Conservation (phyloP, 352 stramenopile species). For the Globisporangium camurandrum region DNA sequence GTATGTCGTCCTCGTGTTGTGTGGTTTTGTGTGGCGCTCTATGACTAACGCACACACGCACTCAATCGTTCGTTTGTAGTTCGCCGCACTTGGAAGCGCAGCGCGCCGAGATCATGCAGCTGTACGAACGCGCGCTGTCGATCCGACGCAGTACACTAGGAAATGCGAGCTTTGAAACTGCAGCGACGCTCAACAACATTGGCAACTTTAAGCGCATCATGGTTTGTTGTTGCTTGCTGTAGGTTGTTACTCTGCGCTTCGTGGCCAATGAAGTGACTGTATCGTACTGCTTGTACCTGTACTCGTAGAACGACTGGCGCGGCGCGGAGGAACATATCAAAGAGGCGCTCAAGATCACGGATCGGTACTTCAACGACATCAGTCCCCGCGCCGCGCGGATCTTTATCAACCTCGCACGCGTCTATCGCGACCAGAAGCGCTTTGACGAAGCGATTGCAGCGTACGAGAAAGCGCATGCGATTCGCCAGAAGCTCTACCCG, state of each 20-base stretch:
- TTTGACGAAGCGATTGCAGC: slow-evolving; percentile 62
- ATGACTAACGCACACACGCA: slow-evolving; percentile 2
- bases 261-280: no score
- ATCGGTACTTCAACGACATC: slow-evolving; percentile 74
- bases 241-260: no score
- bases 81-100: slow-evolving; percentile 18
- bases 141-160: slow-evolving; percentile 68
- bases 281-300: no score
- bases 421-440: slow-evolving; percentile 72
- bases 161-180: slow-evolving; percentile 73
- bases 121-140: slow-evolving; percentile 55
- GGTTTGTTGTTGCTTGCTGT: no score
- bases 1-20: slow-evolving; percentile 15
- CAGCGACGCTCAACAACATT: slow-evolving; percentile 77
- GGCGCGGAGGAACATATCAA: slow-evolving; percentile 67
- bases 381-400: slow-evolving; percentile 60
- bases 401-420: slow-evolving; percentile 68
- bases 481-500: slow-evolving; percentile 65
- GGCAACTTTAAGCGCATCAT: slow-evolving; percentile 74
- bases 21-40: neutral
- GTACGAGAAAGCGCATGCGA: slow-evolving; percentile 63
- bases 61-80: neutral
- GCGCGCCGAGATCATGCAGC: slow-evolving; percentile 43
- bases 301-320: slow-evolving; percentile 44
- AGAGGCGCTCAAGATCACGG: slow-evolving; percentile 67